Conservation (phyloP, 177 flowering plant genomes). For the Vitis hybrid region DNA sequence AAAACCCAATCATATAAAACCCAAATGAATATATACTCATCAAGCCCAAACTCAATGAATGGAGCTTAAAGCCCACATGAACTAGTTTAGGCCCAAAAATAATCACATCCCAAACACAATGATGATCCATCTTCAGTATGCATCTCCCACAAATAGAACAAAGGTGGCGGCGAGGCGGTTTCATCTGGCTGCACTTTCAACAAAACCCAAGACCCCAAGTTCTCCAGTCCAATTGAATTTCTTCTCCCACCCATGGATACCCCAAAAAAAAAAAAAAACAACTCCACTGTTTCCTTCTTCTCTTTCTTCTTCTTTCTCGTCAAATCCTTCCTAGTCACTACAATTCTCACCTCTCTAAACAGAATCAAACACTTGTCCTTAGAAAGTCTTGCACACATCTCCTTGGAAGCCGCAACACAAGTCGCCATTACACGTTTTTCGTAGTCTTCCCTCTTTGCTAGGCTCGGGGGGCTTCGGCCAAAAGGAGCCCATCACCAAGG, state of each 20-base stretch:
- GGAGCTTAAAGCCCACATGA: too few relatives aligned
- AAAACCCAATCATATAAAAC: too few relatives aligned
- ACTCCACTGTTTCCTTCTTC: conserved; percentile 12
- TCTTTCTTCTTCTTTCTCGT: neutral
- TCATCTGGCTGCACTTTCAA: neutral
- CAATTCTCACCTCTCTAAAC: conserved; percentile 46
- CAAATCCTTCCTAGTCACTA: conserved; percentile 3
- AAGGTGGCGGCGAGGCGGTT: too few relatives aligned
- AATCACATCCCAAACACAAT: too few relatives aligned
- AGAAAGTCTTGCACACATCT: conserved; percentile 40
- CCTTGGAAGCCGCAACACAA: conserved; percentile 38
- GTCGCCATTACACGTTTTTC: conserved; percentile 49
- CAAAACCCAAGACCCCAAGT: conserved; percentile 4
- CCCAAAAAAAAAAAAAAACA: conserved; percentile 16
- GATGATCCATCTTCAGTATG: too few relatives aligned
- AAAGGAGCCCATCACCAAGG: conserved; percentile 47
- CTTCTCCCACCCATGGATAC: conserved; percentile 19
- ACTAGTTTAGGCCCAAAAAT: too few relatives aligned
- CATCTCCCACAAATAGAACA: too few relatives aligned
- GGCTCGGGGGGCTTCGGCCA: conserved; percentile 18
- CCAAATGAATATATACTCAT: too few relatives aligned
- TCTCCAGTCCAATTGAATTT: conserved; percentile 13
- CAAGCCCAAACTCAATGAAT: too few relatives aligned
- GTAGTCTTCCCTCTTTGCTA: conserved; percentile 40
- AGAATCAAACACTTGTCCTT: conserved; percentile 38